Base-by-base conservation (phyloP, 169 alveolate genomes). In the Babesia divergens region DNA sequence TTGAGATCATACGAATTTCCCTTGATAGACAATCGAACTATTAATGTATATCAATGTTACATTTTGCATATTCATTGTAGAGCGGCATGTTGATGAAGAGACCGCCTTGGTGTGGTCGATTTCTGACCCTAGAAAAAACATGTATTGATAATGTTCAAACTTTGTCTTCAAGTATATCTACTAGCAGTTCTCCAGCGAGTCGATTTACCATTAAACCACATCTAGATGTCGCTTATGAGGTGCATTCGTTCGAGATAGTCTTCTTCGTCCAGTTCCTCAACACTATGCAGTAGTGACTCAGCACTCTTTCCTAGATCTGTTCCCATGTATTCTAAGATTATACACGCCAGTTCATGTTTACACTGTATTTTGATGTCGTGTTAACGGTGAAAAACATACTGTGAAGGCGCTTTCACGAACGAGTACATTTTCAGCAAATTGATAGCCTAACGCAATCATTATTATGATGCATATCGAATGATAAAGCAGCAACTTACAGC, bases 341-440 rank as follows among this genome's bases (percentile, higher is more conserved):
- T 16, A 6, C 56, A 42, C 29, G 69, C 85, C 46, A 76, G 22
- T 47, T 76, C 85, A 35, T 76, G 85, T 46, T 28, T 55, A 34
- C 85, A 76, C 85, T 76, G 67, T 16, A 26, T 4, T 6, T 53
- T 8, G 28, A 6, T 0, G 24, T 7, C 14, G 9, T 34, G 9
- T 5, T 6, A 16, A 3, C 11, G 14, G 2, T n/a, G 16, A 0
- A 20, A 26, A 11, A 1, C 72, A 32, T 76, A 76, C 85, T 14
- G 85, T 76, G 37, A 76, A 76, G 18, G 69, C 81, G 8, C 56
- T 65, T 11, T 34, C 77, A 11, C 71, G 56, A 32, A 59, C 32
- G 37, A 76, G 22, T 9, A 76, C 80, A 54, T 65, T 14, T 34
- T 76, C 85, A 14, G 58, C 55, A 66, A 44, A 62, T n/a, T 40